Evolutionary conservation across 2,329 filamentous ascomycete species (phyloP).

Genomic region (Leptodontidium sp.): DNA sequence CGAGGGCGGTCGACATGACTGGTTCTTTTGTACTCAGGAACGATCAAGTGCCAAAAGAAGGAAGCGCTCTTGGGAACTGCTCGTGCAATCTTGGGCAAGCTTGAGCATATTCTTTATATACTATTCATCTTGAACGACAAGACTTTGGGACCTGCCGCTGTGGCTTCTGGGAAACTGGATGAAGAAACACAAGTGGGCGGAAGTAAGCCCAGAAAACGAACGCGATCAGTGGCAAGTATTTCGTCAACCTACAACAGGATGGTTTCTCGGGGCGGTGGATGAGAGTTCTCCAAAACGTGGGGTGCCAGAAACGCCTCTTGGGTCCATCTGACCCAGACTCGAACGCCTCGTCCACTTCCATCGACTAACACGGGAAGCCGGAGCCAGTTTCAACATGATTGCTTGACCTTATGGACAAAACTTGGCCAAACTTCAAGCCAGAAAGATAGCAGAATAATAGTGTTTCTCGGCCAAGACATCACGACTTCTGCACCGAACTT

Average conservation of each 20-base stretch:
- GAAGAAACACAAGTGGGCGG: not conserved
- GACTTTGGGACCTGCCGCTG: not conserved
- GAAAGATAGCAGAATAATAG: not conserved
- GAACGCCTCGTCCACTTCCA: not conserved
- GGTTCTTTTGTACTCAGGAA: not conserved
- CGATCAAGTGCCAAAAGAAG: not conserved
- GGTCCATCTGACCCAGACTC: not conserved
- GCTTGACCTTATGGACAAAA: not conserved
- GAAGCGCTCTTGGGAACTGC: not conserved
- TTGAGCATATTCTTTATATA: slow-evolving; percentile 9
- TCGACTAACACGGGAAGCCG: too few relatives aligned
- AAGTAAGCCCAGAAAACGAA: not conserved
- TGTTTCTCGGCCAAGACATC: slow-evolving; percentile 15
- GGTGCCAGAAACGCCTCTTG: not conserved
- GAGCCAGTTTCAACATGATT: too few relatives aligned
- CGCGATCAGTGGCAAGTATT: slow-evolving; percentile 18
- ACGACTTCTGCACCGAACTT: slow-evolving; percentile 12
- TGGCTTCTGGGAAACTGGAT: not conserved
- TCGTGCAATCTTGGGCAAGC: not conserved
- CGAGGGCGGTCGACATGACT: slow-evolving; percentile 29
- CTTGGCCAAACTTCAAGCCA: not conserved
- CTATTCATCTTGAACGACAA: not conserved
- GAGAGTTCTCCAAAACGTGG: not conserved
- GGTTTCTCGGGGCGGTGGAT: not conserved
- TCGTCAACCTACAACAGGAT: slow-evolving; percentile 2